These are phyloP conservation scores for Lactarius sanguifluus DNA, from an alignment of 768 basidiomycete species.

Conservation along the genomic window DNA sequence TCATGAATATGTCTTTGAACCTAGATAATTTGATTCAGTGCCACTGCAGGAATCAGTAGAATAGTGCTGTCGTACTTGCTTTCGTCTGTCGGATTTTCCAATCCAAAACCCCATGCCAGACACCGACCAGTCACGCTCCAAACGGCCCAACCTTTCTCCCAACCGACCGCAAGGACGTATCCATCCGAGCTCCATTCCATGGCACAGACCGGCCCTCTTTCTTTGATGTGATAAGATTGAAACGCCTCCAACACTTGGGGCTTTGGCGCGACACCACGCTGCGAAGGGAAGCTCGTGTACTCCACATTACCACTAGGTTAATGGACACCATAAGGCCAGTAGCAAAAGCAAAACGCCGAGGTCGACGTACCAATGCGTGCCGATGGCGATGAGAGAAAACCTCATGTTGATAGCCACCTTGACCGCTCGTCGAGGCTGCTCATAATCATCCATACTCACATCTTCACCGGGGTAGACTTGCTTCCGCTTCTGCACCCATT, in stretches of 20 bases:
- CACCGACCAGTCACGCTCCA: slow-evolving; percentile 90
- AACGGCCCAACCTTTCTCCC: slow-evolving; percentile 86
- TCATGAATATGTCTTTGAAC: slow-evolving; percentile 85
- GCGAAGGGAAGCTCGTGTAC: slow-evolving; percentile 66
- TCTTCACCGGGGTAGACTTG: slow-evolving; percentile 48
- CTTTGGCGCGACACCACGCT: slow-evolving; percentile 54
- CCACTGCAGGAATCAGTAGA: slow-evolving; percentile 10
- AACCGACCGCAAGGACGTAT: slow-evolving; percentile 91
- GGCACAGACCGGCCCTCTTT: slow-evolving; percentile 58
- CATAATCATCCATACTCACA: slow-evolving; percentile 43
- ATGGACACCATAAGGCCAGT: slow-evolving; percentile 7
- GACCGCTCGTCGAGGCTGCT: slow-evolving; percentile 66
- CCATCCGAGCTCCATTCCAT: slow-evolving; percentile 97
- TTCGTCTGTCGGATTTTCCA: slow-evolving; percentile 59
- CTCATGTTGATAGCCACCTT: slow-evolving; percentile 69
- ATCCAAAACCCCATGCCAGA: slow-evolving; percentile 72
- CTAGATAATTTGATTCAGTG: slow-evolving; percentile 31
- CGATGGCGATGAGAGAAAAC: slow-evolving; percentile 82
- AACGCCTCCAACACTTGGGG: slow-evolving; percentile 65
- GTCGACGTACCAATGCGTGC: slow-evolving; percentile 58
- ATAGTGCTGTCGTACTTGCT: slow-evolving; percentile 40
- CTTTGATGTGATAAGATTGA: slow-evolving; percentile 53
- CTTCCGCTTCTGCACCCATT: slow-evolving; percentile 78
- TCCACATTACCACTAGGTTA: slow-evolving; percentile 60
- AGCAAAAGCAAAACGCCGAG: slow-evolving; percentile 17